phyloP scores from a whole-genome alignment of 148 eudicot genomes.

The Chenopodium album region DNA sequence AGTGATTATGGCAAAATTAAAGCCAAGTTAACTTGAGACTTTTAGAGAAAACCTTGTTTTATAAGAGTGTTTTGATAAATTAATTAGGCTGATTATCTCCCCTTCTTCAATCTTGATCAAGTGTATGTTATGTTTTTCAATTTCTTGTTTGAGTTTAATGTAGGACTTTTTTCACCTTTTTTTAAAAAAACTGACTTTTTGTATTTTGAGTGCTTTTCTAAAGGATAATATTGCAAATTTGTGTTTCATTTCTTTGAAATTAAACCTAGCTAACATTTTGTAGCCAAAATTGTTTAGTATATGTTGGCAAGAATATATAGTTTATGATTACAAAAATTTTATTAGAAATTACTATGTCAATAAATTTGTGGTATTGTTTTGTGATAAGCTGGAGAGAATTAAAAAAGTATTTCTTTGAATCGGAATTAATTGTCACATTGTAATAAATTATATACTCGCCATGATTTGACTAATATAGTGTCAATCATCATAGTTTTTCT shows the following conservation, averaged over 20 bases:
- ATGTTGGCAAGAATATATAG: background rate
- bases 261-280: background rate
- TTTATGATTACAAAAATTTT: too few relatives aligned
- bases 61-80: constrained; percentile 26
- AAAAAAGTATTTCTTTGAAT: too few relatives aligned
- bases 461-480: too few relatives aligned
- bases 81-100: constrained; percentile 19
- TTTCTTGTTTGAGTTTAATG: constrained; percentile 15
- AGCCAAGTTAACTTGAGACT: constrained; percentile 22
- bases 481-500: too few relatives aligned
- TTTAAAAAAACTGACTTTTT: background rate
- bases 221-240: background rate
- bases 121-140: background rate
- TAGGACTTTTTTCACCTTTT: constrained; percentile 15
- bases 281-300: background rate
- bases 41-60: constrained; percentile 14
- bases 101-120: constrained; percentile 13
- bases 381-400: background rate
- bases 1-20: constrained; percentile 28
- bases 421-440: too few relatives aligned
- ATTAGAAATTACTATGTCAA: too few relatives aligned
- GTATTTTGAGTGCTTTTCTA: background rate
- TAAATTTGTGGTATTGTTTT: background rate
- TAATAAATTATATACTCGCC: too few relatives aligned
- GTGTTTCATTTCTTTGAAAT: background rate